These are phyloP conservation scores for Dactylorhiza incarnata DNA, from an alignment of 106 monocot species.

Conservation along the genomic window DNA sequence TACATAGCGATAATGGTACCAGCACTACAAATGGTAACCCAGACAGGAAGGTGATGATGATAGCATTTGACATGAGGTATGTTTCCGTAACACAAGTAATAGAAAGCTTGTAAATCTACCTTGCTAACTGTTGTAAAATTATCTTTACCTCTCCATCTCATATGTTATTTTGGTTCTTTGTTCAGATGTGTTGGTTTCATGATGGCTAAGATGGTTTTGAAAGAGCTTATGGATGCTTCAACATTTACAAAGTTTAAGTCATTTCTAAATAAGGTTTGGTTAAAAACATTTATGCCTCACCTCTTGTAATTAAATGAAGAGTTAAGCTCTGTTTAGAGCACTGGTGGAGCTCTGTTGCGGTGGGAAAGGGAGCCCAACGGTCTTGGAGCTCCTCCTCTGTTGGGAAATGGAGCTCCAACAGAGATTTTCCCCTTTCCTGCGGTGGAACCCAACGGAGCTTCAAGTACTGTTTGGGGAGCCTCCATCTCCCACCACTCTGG, in stretches of 20 bases:
- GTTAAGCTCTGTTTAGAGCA: neutral
- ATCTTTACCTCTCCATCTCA: neutral
- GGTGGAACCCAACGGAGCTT: no score
- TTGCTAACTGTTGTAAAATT: neutral
- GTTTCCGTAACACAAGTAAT: constrained; percentile 1
- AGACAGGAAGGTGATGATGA: constrained; percentile 83
- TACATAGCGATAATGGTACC: constrained; percentile 32
- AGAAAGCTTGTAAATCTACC: neutral
- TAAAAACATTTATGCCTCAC: neutral
- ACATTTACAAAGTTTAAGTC: constrained; percentile 63
- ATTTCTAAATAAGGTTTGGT: constrained; percentile 70
- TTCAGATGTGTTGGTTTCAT: constrained; percentile 95
- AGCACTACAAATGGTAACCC: constrained; percentile 25
- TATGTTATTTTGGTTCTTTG: neutral
- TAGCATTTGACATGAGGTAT: constrained; percentile 99
- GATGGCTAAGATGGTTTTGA: constrained; percentile 93
- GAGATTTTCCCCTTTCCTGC: no score
- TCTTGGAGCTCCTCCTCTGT: no score
- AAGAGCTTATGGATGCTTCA: constrained; percentile 84
- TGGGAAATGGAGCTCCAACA: no score
- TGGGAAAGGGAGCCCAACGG: no score
- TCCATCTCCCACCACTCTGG: no score
- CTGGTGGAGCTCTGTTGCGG: no score
- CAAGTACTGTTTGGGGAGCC: no score
- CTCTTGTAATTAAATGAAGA: neutral